Conservation (phyloP, 192 early-diverging fungal genomes). For the Coemansia aciculifera region DNA sequence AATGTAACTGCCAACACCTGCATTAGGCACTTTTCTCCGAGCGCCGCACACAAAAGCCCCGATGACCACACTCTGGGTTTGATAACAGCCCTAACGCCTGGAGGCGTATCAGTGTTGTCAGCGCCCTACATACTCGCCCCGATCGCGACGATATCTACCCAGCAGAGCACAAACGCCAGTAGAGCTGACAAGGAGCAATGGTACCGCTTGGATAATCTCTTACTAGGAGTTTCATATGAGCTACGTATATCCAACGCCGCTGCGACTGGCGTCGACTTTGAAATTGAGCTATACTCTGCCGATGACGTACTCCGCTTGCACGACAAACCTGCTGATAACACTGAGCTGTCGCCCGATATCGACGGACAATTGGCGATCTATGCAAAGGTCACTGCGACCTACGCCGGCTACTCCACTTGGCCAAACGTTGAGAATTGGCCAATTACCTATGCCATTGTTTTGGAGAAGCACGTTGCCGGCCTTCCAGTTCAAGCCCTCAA, state of each 20-base stretch:
- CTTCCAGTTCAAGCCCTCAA: slow-evolving; percentile 36
- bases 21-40: slow-evolving; percentile 34
- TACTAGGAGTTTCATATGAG: slow-evolving; percentile 24
- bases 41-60: not conserved
- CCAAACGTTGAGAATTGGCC: slow-evolving; percentile 18
- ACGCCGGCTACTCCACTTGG: slow-evolving; percentile 30
- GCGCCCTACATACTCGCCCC: slow-evolving; percentile 26
- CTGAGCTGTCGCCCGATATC: not conserved
- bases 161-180: slow-evolving; percentile 22
- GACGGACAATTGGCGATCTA: not conserved
- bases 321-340: not conserved
- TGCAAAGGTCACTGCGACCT: slow-evolving; percentile 26
- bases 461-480: slow-evolving; percentile 44
- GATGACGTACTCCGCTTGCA: not conserved
- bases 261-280: slow-evolving; percentile 29
- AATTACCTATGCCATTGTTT: slow-evolving; percentile 27
- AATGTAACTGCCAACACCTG: slow-evolving; percentile 35
- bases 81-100: not conserved
- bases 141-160: slow-evolving; percentile 9
- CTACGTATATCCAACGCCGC: slow-evolving; percentile 51
- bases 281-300: slow-evolving; percentile 21
- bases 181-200: slow-evolving; percentile 22
- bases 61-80: not conserved
- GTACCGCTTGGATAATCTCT: slow-evolving; percentile 27
- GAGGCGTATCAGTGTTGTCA: not conserved